Evolutionary conservation across 768 basidiomycete species (phyloP).

Genomic region (Fibroporia radiculosa): DNA sequence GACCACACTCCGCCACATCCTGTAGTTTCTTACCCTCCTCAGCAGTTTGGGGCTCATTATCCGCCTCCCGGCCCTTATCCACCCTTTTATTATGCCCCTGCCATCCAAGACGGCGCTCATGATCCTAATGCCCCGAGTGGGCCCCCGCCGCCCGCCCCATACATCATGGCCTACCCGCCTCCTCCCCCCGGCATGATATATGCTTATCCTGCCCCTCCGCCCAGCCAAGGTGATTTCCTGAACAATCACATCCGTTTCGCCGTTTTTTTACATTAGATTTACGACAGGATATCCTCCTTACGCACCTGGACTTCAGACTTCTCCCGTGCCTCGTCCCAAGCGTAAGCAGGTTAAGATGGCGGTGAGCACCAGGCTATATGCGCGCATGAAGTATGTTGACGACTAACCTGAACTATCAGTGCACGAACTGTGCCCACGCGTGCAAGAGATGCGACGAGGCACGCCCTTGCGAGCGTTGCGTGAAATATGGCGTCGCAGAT

Average conservation of each 20-base stretch:
- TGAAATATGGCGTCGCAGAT: slow-evolving; percentile 52
- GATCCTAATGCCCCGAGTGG: slow-evolving; percentile 26
- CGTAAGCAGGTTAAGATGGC: slow-evolving; percentile 56
- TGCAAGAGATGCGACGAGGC: slow-evolving; percentile 52
- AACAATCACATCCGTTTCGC: background rate
- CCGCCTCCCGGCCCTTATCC: slow-evolving; percentile 18
- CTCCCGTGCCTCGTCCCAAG: slow-evolving; percentile 29
- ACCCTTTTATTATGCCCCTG: slow-evolving; percentile 20
- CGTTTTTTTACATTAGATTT: background rate
- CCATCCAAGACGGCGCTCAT: slow-evolving; percentile 20
- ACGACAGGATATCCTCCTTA: slow-evolving; percentile 23
- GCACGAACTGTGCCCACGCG: slow-evolving; percentile 49
- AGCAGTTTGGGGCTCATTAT: slow-evolving; percentile 19
- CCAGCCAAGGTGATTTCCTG: slow-evolving; percentile 27
- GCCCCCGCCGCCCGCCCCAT: slow-evolving; percentile 28
- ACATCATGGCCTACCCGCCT: slow-evolving; percentile 30
- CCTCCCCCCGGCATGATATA: slow-evolving; percentile 37
- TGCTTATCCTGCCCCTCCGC: slow-evolving; percentile 32
- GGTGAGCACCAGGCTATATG: slow-evolving; percentile 26
- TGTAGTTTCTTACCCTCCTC: slow-evolving; percentile 14
- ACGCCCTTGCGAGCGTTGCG: slow-evolving; percentile 56
- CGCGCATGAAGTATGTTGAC: background rate
- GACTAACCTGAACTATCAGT: too few relatives aligned
- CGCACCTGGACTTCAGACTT: slow-evolving; percentile 15
- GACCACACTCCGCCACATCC: slow-evolving; percentile 14